phyloP scores from a whole-genome alignment of 768 basidiomycete species.

The Cubamyces lactineus region DNA sequence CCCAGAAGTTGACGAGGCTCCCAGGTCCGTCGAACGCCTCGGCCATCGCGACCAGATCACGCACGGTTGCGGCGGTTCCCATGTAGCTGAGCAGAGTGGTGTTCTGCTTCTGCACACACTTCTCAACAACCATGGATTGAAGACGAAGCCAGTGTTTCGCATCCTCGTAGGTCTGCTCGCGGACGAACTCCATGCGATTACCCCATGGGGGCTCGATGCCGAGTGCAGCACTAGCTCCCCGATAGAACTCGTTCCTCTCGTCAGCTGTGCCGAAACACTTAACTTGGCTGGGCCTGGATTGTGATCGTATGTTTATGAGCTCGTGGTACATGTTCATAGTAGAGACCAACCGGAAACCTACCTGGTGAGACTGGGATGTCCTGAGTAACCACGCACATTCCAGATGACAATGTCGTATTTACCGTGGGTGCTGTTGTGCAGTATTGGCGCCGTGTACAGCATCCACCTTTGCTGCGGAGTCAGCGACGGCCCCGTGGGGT shows the following conservation, averaged over 20 bases:
- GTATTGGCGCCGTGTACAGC: not conserved
- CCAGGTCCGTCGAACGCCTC: slow-evolving; percentile 18
- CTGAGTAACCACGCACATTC: not conserved
- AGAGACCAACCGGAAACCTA: too few relatives aligned
- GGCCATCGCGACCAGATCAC: slow-evolving; percentile 10
- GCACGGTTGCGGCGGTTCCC: slow-evolving; percentile 7
- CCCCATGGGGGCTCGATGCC: not conserved
- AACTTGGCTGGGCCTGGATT: not conserved
- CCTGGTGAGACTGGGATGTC: too few relatives aligned
- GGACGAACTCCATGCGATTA: not conserved
- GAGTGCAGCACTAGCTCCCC: not conserved
- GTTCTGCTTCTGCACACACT: not conserved
- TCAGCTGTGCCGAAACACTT: not conserved
- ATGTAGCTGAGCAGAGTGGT: not conserved
- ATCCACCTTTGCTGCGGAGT: not conserved
- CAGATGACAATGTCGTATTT: slow-evolving; percentile 13
- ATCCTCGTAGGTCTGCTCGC: not conserved
- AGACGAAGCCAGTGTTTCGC: not conserved
- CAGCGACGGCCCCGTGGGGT: too few relatives aligned
- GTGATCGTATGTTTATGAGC: not conserved
- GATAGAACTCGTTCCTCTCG: not conserved
- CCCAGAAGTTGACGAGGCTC: slow-evolving; percentile 10
- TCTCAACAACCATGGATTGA: not conserved
- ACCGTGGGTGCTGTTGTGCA: not conserved
- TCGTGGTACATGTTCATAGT: too few relatives aligned